Base-by-base conservation (phyloP, 495 filamentous ascomycete genomes). In the Aspergillus nidulans region DNA sequence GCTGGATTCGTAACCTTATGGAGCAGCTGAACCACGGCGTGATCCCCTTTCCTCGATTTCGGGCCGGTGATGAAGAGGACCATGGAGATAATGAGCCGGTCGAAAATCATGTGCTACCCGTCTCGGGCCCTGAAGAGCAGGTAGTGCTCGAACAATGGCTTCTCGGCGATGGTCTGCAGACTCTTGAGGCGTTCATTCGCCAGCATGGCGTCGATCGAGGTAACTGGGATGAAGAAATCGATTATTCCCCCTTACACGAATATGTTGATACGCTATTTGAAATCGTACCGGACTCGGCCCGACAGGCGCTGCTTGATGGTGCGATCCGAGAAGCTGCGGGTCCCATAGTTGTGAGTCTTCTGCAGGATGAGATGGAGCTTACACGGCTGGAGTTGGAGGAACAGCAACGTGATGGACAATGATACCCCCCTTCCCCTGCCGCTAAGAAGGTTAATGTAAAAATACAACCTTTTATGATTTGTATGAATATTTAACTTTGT, bases 151-250 rank as follows among this genome's bases (percentile, higher is more conserved):
- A 73, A 54, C 60, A 65, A 19, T 77, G 70, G 72, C 61, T 77
- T 16, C 48, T 71, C 7, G 61, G 56, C 10, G 64, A 71, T 38
- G 73, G 72, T 1, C 48, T 77, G 40, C 64, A 68, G 24, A 50
- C 55, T 3, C 56, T 76, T 18, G 69, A 71, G 21, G 64, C 58
- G 16, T 77, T 74, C 53, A 61, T 77, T 28, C 59, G 59, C 19
- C 67, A 77, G 52, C 63, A 75, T 48, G 74, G 74, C 3, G 67
- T 77, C 24, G 74, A 77, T 44, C 67, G 71, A 6, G 74, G 74
- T 5, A 77, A 77, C 44, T 77, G 74, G 74, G 66, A 66, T 15
- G 68, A 71, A 2, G 66, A 70, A 1, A 45, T 70, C 15, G 70
- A 75, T 41, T 69, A 67, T 45, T 62, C 63, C 21, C 69, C 72